Evolutionary conservation across 768 basidiomycete species (phyloP).

Genomic region (Lyophyllum shimeji): DNA sequence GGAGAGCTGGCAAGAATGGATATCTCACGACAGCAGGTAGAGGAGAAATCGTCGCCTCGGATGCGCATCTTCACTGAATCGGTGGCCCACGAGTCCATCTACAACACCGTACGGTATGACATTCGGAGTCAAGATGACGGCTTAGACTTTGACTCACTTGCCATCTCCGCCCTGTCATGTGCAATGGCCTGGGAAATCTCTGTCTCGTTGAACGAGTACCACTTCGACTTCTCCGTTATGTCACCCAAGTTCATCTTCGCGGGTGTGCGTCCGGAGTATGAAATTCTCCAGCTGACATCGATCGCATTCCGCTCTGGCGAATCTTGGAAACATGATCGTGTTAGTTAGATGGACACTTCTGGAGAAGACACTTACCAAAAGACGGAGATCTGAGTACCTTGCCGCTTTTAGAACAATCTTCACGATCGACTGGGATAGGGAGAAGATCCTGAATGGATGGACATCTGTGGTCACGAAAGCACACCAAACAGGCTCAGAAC

Average conservation of each 20-base stretch:
- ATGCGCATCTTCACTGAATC: conserved; percentile 25
- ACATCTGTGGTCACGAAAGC: too few relatives aligned
- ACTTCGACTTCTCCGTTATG: conserved; percentile 1
- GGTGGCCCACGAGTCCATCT: conserved; percentile 29
- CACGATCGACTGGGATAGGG: conserved; percentile 28
- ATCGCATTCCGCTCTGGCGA: conserved; percentile 16
- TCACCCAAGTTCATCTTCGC: conserved; percentile 21
- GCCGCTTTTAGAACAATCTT: conserved; percentile 15
- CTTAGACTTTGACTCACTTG: conserved; percentile 18
- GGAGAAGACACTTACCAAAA: not conserved
- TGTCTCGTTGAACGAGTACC: conserved; percentile 21
- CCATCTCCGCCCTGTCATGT: conserved; percentile 24
- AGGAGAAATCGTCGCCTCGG: conserved; percentile 20
- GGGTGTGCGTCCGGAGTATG: conserved; percentile 26
- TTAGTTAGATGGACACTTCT: not conserved
- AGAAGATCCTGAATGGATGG: conserved; percentile 25
- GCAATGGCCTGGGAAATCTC: conserved; percentile 15
- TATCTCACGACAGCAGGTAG: conserved; percentile 10
- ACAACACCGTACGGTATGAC: not conserved
- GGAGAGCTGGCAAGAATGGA: not conserved
- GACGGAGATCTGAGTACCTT: not conserved
- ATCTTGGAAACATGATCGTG: not conserved
- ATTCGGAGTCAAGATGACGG: not conserved
- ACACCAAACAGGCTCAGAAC: too few relatives aligned
- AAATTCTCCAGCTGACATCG: conserved; percentile 31